Conservation (phyloP, 257 asterid species). For the Scutellaria baicalensis region DNA sequence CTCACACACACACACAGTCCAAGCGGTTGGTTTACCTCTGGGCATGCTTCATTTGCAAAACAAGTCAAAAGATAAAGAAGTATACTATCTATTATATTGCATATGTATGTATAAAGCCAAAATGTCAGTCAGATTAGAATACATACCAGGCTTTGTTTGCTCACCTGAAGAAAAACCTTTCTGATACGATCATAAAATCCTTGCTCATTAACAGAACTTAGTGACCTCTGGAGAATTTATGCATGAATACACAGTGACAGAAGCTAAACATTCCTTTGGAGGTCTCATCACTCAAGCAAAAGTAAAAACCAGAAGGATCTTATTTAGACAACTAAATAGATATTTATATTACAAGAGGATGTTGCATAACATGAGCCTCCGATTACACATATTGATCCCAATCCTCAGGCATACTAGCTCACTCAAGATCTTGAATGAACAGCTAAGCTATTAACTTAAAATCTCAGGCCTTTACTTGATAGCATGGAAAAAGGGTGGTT, state of each 20-base stretch:
- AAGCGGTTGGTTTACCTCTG: no score
- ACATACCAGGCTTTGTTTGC: not conserved
- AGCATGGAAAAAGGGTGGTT: not conserved
- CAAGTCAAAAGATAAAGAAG: no score
- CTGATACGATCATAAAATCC: not conserved
- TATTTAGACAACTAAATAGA: not conserved
- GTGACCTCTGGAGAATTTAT: not conserved
- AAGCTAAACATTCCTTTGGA: not conserved
- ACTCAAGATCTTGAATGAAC: not conserved
- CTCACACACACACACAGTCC: no score
- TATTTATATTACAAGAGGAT: not conserved
- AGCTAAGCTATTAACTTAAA: not conserved
- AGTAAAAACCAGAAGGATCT: not conserved
- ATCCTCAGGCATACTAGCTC: not conserved
- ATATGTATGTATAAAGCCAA: not conserved
- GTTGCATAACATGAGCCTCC: not conserved
- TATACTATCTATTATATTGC: no score
- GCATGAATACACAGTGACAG: not conserved
- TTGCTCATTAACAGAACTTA: not conserved
- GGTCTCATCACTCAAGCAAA: not conserved
- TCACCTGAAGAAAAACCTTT: not conserved
- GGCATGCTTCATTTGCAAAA: no score
- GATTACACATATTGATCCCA: not conserved
- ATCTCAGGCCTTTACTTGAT: not conserved
- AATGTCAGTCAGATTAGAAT: not conserved